Evolutionary conservation across 139 green algal genomes (phyloP), one percentile per base, ranked within the genome.

Genomic region (Chlamydomonas applanata): DNA sequence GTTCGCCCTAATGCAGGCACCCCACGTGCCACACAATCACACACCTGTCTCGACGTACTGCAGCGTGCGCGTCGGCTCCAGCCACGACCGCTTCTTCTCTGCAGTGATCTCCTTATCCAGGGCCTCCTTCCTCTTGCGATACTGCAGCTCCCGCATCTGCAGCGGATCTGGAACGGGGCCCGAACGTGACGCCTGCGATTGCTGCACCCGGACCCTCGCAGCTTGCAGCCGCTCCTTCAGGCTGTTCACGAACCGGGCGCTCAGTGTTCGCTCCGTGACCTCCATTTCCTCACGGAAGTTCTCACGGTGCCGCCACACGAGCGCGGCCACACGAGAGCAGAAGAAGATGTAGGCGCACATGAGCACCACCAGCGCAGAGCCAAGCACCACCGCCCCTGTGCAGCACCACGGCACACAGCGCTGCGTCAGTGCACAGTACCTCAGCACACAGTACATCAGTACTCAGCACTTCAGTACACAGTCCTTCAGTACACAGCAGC

Each of bases 61-160:
- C 59, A 44, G 20, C n/a, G 59, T 66, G 59, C 59, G 59, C 27
- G 59, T 66, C 3, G 59, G 59, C 59, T 66, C 59, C 25, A 66
- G 59, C 59, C 59, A 66, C 4, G 20, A 40, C 20, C 59, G 24
- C 27, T 66, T 66, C n/a, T 40, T 35, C n/a, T 66, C 59, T 11
- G 25, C 59, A n/a, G 25, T 36, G 4, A 35, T 27, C 59, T 66
- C 59, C 25, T 66, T 66, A 27, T 40, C n/a, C 25, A 66, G 25
- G 3, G 25, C 59, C 20, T 44, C 25, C 59, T 35, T 34, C 25
- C 20, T 27, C 14, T 66, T 66, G 59, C 11, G 25, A 25, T 66
- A 66, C 20, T n/a, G n/a, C n/a, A 66, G 16, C 29, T 66, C 59
- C 25, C 59, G 59, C 36, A 40, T 4, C 53, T 62, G 53, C 20